Evolutionary conservation across 2,329 filamentous ascomycete genomes (phyloP).

Genomic region (Colletotrichum destructivum): DNA sequence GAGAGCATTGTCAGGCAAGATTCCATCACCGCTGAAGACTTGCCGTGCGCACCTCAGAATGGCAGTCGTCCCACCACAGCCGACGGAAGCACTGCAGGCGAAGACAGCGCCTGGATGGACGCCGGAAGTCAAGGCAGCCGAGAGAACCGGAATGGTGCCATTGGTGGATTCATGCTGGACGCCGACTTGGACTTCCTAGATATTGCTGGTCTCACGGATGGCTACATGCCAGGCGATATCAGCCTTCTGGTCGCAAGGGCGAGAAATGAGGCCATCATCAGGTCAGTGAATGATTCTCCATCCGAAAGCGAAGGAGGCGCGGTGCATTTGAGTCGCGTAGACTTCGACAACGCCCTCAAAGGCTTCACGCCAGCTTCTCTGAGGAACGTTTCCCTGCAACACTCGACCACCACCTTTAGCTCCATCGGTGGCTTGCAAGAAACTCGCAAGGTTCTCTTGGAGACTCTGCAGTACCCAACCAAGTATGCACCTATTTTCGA

Average conservation of each 20-base stretch:
- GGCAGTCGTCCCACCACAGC: constrained; percentile 72
- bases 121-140: constrained; percentile 73
- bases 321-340: constrained; percentile 77
- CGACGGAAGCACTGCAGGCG: constrained; percentile 66
- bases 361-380: constrained; percentile 96
- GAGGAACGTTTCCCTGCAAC: constrained; percentile 93
- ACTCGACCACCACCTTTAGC: constrained; percentile 91
- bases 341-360: constrained; percentile 88
- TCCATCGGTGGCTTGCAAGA: constrained; percentile 90
- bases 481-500: constrained; percentile 98
- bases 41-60: constrained; percentile 51
- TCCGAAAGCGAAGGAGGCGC: constrained; percentile 59
- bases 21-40: constrained; percentile 58
- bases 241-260: constrained; percentile 88
- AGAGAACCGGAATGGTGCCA: constrained; percentile 50
- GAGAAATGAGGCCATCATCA: constrained; percentile 92
- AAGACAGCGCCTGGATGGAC: constrained; percentile 81
- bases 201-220: constrained; percentile 93
- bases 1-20: constrained; percentile 80
- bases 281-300: constrained; percentile 74
- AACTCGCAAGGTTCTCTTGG: constrained; percentile 91
- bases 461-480: constrained; percentile 96
- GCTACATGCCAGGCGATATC: constrained; percentile 97
- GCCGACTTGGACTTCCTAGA: constrained; percentile 90
- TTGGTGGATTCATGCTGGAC: constrained; percentile 80